Base-by-base conservation (phyloP, 2,329 filamentous ascomycete genomes). In the Colletotrichum zoysiae region DNA sequence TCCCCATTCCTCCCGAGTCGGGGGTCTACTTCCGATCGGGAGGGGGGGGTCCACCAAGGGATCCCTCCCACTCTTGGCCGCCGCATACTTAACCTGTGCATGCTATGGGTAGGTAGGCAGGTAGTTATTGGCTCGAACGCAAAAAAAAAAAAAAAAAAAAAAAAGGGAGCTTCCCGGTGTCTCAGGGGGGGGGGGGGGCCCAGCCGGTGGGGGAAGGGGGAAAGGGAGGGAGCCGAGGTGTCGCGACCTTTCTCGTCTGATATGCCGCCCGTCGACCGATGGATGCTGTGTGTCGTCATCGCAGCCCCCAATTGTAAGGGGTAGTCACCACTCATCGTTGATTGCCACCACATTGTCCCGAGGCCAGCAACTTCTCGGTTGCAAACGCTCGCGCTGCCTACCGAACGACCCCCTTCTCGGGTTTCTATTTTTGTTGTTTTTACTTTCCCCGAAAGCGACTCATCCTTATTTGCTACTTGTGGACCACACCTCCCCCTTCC, bases 21-120 rank as follows among this genome's bases (percentile, higher is more conserved):
- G 35, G 35, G 65, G 38, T 51, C 20, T 42, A 16, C 33, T 50
- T 62, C 64, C 68, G 64, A 71, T 62, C 48, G 64, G 57, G 55
- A 20, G 18, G 38, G 33, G 33, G 2, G 55, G 30, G 55, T 23
- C 35, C 18, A 42, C 35, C 9, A 65, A 64, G 53, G 59, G 66
- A 23, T 23, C 30, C 30, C 30, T 30, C 30, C 30, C 4, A 5
- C 35, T 16, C 20, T 40, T 38, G 23, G 55, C 30, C 55, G 30
- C 33, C 35, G 33, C 55, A 57, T 38, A 23, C 8, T 44, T 44
- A n/a, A n/a, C 20, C 12, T 48, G 46, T 23, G 12, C 46, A n/a
- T 48, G n/a, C 9, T 44, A 44, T 44, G 18, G 40, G 11, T 42
- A 14, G 14, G 12, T 38, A 38, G 14, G 12, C 5, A 38, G 11